These are phyloP conservation scores for Diplotaxis tenuifolia DNA, from an alignment of 345 rosid genomes.

Conservation along the genomic window DNA sequence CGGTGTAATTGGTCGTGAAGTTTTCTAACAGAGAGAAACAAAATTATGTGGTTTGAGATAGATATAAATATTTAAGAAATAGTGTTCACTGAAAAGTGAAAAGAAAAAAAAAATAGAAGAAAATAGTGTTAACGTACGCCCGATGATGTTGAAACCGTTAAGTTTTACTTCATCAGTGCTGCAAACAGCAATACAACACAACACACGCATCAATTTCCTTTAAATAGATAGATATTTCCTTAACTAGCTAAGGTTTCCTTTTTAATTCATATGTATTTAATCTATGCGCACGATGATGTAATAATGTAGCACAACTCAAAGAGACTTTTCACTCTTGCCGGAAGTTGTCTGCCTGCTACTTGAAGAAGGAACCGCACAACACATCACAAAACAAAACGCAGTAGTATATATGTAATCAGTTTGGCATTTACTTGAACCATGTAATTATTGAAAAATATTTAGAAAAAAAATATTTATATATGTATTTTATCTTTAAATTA, in stretches of 20 bases:
- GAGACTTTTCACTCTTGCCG: constrained; percentile 37
- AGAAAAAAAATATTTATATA: too few relatives aligned
- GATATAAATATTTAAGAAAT: too few relatives aligned
- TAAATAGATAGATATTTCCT: too few relatives aligned
- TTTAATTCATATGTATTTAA: neutral
- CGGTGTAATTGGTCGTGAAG: constrained; percentile 67
- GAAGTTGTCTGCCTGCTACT: constrained; percentile 47
- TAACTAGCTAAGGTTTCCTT: too few relatives aligned
- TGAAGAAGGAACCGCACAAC: constrained; percentile 55
- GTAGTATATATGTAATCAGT: too few relatives aligned
- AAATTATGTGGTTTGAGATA: too few relatives aligned
- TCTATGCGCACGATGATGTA: constrained; percentile 45
- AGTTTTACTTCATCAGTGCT: constrained; percentile 42
- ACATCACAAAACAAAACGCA: constrained; percentile 3
- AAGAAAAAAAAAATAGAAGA: too few relatives aligned
- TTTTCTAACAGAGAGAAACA: constrained; percentile 47
- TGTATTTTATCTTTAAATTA: too few relatives aligned
- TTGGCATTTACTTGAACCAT: too few relatives aligned
- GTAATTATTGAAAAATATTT: too few relatives aligned
- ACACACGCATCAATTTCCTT: neutral
- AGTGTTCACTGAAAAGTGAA: too few relatives aligned
- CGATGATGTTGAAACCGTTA: constrained; percentile 64
- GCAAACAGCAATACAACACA: constrained; percentile 17
- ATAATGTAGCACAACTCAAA: constrained; percentile 77
- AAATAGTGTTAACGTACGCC: constrained; percentile 89